Base-by-base conservation (phyloP, 1,284 basidiomycete species). In the Leccinum huronense region DNA sequence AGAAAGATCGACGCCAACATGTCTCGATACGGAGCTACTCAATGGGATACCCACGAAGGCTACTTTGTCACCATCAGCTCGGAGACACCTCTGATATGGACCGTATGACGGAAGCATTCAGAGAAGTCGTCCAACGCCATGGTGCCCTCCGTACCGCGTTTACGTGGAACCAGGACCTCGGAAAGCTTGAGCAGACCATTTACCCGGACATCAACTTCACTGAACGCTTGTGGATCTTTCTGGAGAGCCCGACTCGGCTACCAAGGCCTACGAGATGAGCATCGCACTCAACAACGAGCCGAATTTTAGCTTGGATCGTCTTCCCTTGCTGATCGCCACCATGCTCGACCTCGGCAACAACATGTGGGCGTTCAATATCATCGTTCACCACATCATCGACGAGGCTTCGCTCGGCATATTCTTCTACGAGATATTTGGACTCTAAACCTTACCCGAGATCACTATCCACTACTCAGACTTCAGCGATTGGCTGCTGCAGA, bases 31-130 rank as follows among this genome's bases (percentile, higher is more conserved):
- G 71, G 71, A 5, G 72, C 73, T 31, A 72, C 71, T n/a, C 73
- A 73, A 10, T 73, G 73, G 71, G 73, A 69, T 36, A 73, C 71
- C 3, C 73, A 72, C 11, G 72, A 73, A 40, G 73, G 72, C 30
- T 72, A 67, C 51, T 69, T 71, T 10, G 64, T 73, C 38, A 72
- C 63, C 13, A 51, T 75, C 31, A 36, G 59, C 30, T 60, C 69
- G 8, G 69, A 74, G 57, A 70, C 64, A 1, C 42, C 70, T n/a
- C 61, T 75, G 70, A 72, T 45, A 55, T 70, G 1, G 67, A 74
- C 7, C 65, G 66, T 5, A 70, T 75, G 73, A 55, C 57, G 31
- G 69, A 66, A 9, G 69, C 73, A 1, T 65, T 73, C 8, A 55
- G 31, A 14, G 73, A 73, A 56, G 66, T 72, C 33, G 60, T 74